Evolutionary conservation across 805 yeast genomes (phyloP).

Genomic region (Phaffomyces antillensis): DNA sequence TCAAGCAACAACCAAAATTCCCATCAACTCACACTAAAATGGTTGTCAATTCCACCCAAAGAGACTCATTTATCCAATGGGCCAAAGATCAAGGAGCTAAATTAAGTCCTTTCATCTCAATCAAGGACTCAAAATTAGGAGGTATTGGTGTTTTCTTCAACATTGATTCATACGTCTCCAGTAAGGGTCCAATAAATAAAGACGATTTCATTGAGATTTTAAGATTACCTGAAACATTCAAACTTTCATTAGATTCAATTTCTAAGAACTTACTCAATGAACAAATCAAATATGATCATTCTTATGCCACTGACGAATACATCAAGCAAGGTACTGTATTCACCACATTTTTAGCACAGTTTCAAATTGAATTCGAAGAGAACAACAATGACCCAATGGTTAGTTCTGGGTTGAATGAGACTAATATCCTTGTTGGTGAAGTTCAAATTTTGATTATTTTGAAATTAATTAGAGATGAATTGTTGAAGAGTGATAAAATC

Average conservation of each 20-base stretch:
- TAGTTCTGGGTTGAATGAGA: conserved; percentile 19
- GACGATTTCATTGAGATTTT: conserved; percentile 26
- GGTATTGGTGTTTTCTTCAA: conserved; percentile 33
- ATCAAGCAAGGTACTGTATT: conserved; percentile 15
- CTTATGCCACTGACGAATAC: neutral
- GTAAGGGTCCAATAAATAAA: conserved; percentile 1
- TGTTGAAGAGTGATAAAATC: neutral
- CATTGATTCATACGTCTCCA: neutral
- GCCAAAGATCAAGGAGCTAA: conserved; percentile 5
- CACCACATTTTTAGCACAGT: conserved; percentile 15
- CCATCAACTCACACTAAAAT: neutral
- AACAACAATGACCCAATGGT: conserved; percentile 18
- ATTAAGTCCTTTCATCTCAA: conserved; percentile 6
- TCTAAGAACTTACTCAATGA: conserved; percentile 11
- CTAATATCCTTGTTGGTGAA: conserved; percentile 23
- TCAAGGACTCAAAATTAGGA: conserved; percentile 23
- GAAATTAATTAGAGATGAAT: conserved; percentile 10
- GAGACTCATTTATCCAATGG: conserved; percentile 14
- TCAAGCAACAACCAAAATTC: too few relatives aligned
- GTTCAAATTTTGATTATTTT: conserved; percentile 15
- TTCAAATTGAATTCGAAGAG: conserved; percentile 12
- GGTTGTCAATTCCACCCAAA: neutral
- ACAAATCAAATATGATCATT: conserved; percentile 14
- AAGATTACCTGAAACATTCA: conserved; percentile 29
- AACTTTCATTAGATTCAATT: conserved; percentile 28